Evolutionary conservation across 1,284 basidiomycete species (phyloP).

Genomic region (Inonotus obliquus): DNA sequence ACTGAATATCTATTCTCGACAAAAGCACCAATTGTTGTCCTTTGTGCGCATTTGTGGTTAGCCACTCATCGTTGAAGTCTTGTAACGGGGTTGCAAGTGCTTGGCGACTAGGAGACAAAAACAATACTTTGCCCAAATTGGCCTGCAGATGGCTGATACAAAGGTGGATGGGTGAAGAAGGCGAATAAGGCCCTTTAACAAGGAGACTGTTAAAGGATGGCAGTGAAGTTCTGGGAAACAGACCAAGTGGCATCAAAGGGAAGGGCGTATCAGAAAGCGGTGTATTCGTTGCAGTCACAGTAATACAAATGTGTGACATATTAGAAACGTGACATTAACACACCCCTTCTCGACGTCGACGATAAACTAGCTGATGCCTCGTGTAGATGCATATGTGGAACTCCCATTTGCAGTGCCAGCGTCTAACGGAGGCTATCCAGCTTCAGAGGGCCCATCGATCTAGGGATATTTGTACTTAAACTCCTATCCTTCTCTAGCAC

Average conservation of each 20-base stretch:
- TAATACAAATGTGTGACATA: not conserved
- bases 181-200: constrained; percentile 47
- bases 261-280: constrained; percentile 5
- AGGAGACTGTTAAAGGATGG: constrained; percentile 46
- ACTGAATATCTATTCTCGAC: constrained; percentile 53
- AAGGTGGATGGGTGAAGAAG: constrained; percentile 54
- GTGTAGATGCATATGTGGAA: not conserved
- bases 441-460: not conserved
- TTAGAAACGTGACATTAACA: not conserved
- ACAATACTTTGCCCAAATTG: constrained; percentile 35
- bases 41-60: constrained; percentile 39
- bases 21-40: constrained; percentile 39
- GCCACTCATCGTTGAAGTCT: constrained; percentile 52
- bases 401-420: constrained; percentile 1
- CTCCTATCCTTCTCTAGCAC: not conserved
- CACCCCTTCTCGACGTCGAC: not conserved
- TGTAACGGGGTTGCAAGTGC: constrained; percentile 38
- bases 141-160: constrained; percentile 41
- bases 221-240: constrained; percentile 35
- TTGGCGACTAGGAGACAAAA: constrained; percentile 49
- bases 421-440: not conserved
- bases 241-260: constrained; percentile 31
- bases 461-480: not conserved
- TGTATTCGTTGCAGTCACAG: not conserved
- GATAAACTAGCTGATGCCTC: not conserved